Evolutionary conservation across 2,329 filamentous ascomycete genomes (phyloP).

Genomic region (Xylariaceae sp.): DNA sequence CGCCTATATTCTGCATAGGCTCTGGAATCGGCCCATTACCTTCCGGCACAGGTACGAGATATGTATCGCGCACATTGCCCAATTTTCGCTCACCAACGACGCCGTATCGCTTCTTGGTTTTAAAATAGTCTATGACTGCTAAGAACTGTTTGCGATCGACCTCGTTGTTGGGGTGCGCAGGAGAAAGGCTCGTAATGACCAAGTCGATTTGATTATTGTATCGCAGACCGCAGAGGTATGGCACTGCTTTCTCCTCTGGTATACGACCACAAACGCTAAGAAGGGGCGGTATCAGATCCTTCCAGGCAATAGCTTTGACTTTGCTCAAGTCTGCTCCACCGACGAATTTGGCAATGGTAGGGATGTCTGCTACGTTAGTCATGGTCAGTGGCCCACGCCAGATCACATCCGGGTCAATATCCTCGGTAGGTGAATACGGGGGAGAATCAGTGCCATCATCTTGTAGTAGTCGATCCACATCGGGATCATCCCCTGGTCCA

Average conservation of each 20-base stretch:
- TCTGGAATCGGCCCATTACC: slow-evolving; percentile 77
- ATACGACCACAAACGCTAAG: slow-evolving; percentile 82
- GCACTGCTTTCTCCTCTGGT: slow-evolving; percentile 79
- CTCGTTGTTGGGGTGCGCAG: slow-evolving; percentile 61
- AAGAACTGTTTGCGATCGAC: slow-evolving; percentile 70
- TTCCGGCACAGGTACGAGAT: slow-evolving; percentile 83
- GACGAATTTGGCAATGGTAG: slow-evolving; percentile 79
- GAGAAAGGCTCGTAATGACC: slow-evolving; percentile 75
- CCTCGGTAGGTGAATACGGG: slow-evolving; percentile 82
- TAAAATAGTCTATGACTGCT: slow-evolving; percentile 86
- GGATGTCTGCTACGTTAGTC: slow-evolving; percentile 77
- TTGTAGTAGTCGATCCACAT: slow-evolving; percentile 87
- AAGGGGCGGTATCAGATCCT: slow-evolving; percentile 72
- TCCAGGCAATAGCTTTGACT: slow-evolving; percentile 64
- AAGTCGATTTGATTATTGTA: slow-evolving; percentile 86
- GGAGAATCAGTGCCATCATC: slow-evolving; percentile 82
- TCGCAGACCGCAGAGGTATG: slow-evolving; percentile 87
- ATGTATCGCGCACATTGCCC: slow-evolving; percentile 84
- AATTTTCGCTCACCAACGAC: slow-evolving; percentile 80
- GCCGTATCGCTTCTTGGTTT: slow-evolving; percentile 80
- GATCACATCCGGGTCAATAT: slow-evolving; percentile 72
- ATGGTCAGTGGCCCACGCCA: slow-evolving; percentile 82
- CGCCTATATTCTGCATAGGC: slow-evolving; percentile 87
- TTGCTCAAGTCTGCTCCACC: slow-evolving; percentile 81
- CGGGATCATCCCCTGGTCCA: slow-evolving; percentile 77